phyloP scores from a whole-genome alignment of 1,284 basidiomycete species.

The Somion occarium region DNA sequence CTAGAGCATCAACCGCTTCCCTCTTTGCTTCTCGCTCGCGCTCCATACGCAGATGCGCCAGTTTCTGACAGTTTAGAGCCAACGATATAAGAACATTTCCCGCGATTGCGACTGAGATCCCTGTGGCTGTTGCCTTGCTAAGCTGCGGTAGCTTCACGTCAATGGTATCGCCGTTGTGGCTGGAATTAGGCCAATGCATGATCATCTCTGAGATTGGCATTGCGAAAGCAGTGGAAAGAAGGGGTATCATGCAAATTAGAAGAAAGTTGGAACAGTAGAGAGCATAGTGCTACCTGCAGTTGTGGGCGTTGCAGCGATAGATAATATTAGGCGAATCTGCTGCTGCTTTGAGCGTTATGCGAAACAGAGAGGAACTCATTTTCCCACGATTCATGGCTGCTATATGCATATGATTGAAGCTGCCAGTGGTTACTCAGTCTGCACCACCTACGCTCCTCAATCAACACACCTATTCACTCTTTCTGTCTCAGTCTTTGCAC shows the following conservation, averaged over 20 bases:
- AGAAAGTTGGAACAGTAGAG: not conserved
- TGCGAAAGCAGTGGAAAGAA: not conserved
- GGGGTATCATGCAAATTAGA: constrained; percentile 8
- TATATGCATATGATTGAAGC: not conserved
- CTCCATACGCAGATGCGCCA: constrained; percentile 79
- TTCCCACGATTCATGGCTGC: not conserved
- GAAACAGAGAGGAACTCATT: not conserved
- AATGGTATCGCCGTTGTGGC: constrained; percentile 28
- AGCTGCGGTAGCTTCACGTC: constrained; percentile 46
- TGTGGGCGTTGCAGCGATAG: not conserved
- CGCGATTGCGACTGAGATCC: constrained; percentile 78
- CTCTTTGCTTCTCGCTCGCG: constrained; percentile 22
- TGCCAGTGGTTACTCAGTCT: not conserved
- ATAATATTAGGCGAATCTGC: no score
- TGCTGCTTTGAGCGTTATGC: not conserved
- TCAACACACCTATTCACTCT: not conserved
- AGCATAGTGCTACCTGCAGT: not conserved
- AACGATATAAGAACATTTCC: constrained; percentile 90
- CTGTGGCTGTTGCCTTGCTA: constrained; percentile 61
- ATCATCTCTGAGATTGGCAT: not conserved
- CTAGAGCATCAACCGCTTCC: not conserved
- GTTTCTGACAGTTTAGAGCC: constrained; percentile 88
- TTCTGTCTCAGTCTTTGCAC: not conserved
- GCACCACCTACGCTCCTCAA: not conserved
- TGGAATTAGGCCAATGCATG: constrained; percentile 2